These are phyloP conservation scores for Phytophthora podocarpi DNA, from an alignment of 352 stramenopile genomes.

Conservation along the genomic window DNA sequence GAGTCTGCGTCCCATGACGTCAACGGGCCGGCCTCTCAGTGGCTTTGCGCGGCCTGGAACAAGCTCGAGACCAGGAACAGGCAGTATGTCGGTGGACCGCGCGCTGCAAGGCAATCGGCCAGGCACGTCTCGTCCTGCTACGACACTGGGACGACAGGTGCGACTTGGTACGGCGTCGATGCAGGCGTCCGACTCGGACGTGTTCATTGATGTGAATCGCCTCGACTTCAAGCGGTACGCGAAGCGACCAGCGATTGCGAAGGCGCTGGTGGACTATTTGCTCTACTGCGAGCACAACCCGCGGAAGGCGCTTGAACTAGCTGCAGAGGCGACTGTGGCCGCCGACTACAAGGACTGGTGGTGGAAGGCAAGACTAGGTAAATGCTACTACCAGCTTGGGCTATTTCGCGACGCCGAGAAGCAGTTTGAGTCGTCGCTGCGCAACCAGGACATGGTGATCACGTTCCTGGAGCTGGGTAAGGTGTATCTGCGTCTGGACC, in stretches of 20 bases:
- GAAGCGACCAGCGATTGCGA: conserved; percentile 82
- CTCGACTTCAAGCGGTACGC: conserved; percentile 93
- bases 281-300: conserved; percentile 94
- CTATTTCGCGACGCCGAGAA: conserved; percentile 94
- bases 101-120: conserved; percentile 76
- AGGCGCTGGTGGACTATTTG: conserved; percentile 91
- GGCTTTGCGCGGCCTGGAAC: conserved; percentile 89
- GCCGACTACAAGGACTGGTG: conserved; percentile 94
- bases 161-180: conserved; percentile 93
- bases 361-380: conserved; percentile 94
- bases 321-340: conserved; percentile 87
- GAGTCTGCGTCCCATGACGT: conserved; percentile 86
- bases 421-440: conserved; percentile 90
- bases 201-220: conserved; percentile 92
- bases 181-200: conserved; percentile 56
- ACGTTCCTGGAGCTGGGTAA: conserved; percentile 93
- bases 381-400: conserved; percentile 95
- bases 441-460: conserved; percentile 89
- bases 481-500: conserved; percentile 94
- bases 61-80: conserved; percentile 65
- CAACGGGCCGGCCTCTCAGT: conserved; percentile 81
- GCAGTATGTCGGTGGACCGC: conserved; percentile 77
- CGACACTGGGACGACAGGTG: conserved; percentile 89
- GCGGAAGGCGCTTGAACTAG: conserved; percentile 91
- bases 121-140: conserved; percentile 86